Evolutionary conservation across 225 moss, liverwort and hornwort genomes (phyloP).

Genomic region (Lunularia cruciata): DNA sequence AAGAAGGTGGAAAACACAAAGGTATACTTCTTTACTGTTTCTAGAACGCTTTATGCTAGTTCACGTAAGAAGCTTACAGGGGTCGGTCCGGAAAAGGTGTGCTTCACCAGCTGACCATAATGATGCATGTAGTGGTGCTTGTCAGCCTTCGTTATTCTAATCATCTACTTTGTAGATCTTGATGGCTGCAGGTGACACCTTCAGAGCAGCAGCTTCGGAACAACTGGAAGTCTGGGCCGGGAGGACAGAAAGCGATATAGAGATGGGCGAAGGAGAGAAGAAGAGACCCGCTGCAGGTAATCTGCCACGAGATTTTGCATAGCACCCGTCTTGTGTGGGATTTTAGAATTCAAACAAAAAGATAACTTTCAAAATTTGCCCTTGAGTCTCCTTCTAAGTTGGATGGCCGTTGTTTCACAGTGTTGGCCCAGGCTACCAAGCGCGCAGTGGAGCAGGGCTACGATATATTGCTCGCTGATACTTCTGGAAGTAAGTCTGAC

Average conservation of each 20-base stretch:
- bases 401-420: no score
- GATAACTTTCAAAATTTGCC: no score
- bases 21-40: slow-evolving; percentile 24
- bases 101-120: not conserved
- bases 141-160: not conserved
- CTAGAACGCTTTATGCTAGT: not conserved
- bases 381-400: no score
- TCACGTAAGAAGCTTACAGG: not conserved
- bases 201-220: slow-evolving; percentile 89
- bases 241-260: slow-evolving; percentile 85
- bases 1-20: slow-evolving; percentile 81
- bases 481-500: slow-evolving; percentile 82
- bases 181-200: slow-evolving; percentile 99
- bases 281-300: slow-evolving; percentile 77
- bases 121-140: not conserved
- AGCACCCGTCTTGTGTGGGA: no score
- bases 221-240: slow-evolving; percentile 96
- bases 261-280: slow-evolving; percentile 66
- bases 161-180: slow-evolving; percentile 50
- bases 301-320: no score
- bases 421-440: slow-evolving; percentile 78
- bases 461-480: slow-evolving; percentile 88
- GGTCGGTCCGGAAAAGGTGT: not conserved
- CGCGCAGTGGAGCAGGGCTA: slow-evolving; percentile 66
- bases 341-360: no score